Percentiles rank a stretch among this genome's conserved stretches.
Evolutionary conservation across 2,329 filamentous ascomycete species (phyloP).

Genomic region (Hypoxylon rubiginosum): DNA sequence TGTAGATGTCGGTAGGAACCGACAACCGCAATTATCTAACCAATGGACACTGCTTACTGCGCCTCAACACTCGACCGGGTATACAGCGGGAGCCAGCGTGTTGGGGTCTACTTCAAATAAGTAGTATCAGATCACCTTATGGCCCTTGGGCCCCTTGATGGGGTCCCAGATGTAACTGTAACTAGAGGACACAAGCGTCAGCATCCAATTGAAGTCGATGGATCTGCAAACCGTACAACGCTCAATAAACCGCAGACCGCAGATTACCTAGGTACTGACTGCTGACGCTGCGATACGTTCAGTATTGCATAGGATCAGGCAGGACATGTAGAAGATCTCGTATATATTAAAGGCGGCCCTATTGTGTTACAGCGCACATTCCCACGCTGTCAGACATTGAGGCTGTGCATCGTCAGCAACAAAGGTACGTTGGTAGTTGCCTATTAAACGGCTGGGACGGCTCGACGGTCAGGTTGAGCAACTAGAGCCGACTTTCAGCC

Average conservation of each 20-base stretch:
- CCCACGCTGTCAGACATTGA: constrained; percentile 17
- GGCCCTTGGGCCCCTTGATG: constrained; percentile 4
- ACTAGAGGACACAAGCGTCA: constrained; percentile 3
- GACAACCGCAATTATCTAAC: constrained; percentile 10
- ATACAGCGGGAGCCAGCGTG: neutral
- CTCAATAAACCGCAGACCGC: neutral
- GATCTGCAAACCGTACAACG: constrained; percentile 18
- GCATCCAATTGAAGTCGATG: constrained; percentile 15
- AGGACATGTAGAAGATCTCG: constrained; percentile 13
- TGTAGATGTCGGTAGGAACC: constrained; percentile 4
- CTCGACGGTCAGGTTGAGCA: neutral
- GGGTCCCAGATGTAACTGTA: constrained; percentile 9
- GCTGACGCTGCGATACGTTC: neutral
- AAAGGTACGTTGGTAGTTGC: constrained; percentile 11
- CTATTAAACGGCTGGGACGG: constrained; percentile 5
- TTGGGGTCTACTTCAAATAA: neutral
- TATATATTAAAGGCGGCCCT: constrained; percentile 21
- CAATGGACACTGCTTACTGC: neutral
- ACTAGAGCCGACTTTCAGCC: neutral
- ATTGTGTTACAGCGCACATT: constrained; percentile 19
- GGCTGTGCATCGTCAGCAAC: constrained; percentile 31
- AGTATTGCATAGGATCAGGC: neutral
- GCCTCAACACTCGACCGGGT: neutral
- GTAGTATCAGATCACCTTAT: neutral
- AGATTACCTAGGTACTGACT: too few relatives aligned